Conservation (phyloP, 2,329 filamentous ascomycete genomes). For the Fulvia fulva region DNA sequence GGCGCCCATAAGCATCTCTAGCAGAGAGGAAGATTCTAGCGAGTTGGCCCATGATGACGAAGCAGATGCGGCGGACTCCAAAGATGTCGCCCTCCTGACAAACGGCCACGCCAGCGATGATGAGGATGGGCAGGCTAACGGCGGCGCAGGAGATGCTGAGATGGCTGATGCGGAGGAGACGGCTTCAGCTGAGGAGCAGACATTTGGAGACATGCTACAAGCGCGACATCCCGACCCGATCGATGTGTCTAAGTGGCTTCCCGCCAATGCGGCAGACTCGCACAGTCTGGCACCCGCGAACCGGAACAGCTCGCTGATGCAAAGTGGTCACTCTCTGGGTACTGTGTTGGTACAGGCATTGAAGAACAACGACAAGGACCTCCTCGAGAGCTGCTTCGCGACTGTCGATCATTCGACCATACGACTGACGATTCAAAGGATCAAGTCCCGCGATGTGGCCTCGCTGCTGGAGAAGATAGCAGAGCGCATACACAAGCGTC, state of each 20-base stretch:
- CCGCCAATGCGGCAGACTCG: slow-evolving; percentile 12
- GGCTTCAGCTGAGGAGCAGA: slow-evolving; percentile 48
- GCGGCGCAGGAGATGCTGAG: slow-evolving; percentile 27
- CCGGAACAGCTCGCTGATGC: slow-evolving; percentile 48
- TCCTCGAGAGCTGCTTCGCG: slow-evolving; percentile 89
- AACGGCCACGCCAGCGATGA: slow-evolving; percentile 27
- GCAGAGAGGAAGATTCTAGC: slow-evolving; percentile 40
- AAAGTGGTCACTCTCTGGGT: slow-evolving; percentile 57
- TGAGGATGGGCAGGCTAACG: slow-evolving; percentile 24
- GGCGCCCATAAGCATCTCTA: slow-evolving; percentile 47
- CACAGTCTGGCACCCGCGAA: slow-evolving; percentile 41
- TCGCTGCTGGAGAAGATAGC: slow-evolving; percentile 78
- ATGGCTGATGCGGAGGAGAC: slow-evolving; percentile 25
- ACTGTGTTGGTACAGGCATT: slow-evolving; percentile 93
- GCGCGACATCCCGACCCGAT: slow-evolving; percentile 66
- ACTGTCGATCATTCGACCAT: slow-evolving; percentile 73
- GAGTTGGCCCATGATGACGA: slow-evolving; percentile 24
- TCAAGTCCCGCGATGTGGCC: slow-evolving; percentile 79
- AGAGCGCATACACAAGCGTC: slow-evolving; percentile 78
- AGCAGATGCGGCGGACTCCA: slow-evolving; percentile 10
- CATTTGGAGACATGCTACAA: slow-evolving; percentile 82
- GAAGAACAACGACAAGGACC: slow-evolving; percentile 81
- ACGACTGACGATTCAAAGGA: slow-evolving; percentile 81
- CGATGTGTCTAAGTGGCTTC: slow-evolving; percentile 63
- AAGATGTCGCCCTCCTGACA: slow-evolving; percentile 4